Percentiles rank a stretch among this genome's conserved stretches.
phyloP scores from a whole-genome alignment of 139 green algal genomes.

The Chlorella ohadii region DNA sequence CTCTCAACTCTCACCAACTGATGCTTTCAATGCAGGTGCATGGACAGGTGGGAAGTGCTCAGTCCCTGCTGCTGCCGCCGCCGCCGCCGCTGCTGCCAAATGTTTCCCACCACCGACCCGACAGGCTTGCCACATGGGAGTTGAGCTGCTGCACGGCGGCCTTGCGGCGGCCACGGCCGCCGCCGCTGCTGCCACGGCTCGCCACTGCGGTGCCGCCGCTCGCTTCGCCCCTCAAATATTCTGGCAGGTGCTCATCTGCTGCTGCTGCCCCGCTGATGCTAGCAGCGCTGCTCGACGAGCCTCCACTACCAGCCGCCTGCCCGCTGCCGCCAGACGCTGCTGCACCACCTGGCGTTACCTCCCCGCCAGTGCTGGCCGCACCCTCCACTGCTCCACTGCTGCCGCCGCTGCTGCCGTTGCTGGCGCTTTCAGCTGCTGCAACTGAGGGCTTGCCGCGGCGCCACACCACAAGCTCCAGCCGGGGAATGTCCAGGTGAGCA shows the following conservation, averaged over 20 bases:
- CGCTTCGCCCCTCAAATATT: too few species aligned
- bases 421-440: neutral
- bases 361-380: neutral
- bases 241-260: neutral
- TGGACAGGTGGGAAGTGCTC: too few species aligned
- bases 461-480: constrained; percentile 44
- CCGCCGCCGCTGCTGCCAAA: too few species aligned
- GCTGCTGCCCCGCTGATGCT: neutral
- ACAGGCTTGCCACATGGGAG: neutral
- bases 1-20: neutral
- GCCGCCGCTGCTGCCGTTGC: neutral
- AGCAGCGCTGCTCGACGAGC: neutral
- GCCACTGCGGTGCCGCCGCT: neutral
- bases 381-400: neutral
- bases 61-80: neutral
- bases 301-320: neutral
- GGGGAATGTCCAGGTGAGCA: constrained; percentile 36
- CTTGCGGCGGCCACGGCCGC: neutral
- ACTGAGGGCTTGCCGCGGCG: neutral
- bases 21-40: too few species aligned
- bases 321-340: neutral
- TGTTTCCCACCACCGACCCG: constrained; percentile 12
- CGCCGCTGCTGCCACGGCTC: constrained; percentile 3
- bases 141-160: neutral
- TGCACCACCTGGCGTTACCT: neutral